These are phyloP conservation scores for Botrytis porri DNA, from an alignment of 2,329 filamentous ascomycete species.

Conservation along the genomic window DNA sequence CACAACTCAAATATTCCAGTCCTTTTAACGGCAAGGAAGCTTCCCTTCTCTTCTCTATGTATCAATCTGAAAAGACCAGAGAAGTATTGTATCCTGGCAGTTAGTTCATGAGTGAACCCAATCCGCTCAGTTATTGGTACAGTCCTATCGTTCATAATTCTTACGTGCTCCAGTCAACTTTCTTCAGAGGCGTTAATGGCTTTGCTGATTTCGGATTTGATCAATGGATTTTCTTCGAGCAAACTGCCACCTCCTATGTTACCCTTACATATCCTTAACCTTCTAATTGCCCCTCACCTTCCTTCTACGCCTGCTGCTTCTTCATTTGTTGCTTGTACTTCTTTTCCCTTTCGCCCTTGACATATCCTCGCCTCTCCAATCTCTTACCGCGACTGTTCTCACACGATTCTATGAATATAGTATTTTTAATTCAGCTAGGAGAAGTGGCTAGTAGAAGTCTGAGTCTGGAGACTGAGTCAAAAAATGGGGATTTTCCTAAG, in stretches of 20 bases:
- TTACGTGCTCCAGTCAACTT: background rate
- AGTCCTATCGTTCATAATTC: background rate
- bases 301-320: background rate
- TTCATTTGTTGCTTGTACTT: background rate
- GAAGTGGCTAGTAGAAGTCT: too few species aligned
- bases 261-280: background rate
- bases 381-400: too few species aligned
- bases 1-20: background rate
- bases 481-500: too few species aligned
- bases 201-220: background rate
- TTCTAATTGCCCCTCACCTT: background rate
- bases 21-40: background rate
- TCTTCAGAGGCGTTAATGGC: background rate
- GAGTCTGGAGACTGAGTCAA: too few species aligned
- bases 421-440: too few species aligned
- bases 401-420: too few species aligned
- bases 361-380: too few species aligned
- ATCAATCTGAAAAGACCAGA: background rate
- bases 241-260: background rate
- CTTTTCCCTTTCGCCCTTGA: background rate
- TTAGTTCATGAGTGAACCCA: background rate
- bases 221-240: background rate
- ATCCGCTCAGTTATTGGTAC: background rate
- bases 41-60: background rate
- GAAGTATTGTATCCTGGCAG: background rate